Evolutionary conservation across 176 grass and related monocot genomes (phyloP), one percentile per base, ranked within the genome.

Genomic region (Phragmites australis): DNA sequence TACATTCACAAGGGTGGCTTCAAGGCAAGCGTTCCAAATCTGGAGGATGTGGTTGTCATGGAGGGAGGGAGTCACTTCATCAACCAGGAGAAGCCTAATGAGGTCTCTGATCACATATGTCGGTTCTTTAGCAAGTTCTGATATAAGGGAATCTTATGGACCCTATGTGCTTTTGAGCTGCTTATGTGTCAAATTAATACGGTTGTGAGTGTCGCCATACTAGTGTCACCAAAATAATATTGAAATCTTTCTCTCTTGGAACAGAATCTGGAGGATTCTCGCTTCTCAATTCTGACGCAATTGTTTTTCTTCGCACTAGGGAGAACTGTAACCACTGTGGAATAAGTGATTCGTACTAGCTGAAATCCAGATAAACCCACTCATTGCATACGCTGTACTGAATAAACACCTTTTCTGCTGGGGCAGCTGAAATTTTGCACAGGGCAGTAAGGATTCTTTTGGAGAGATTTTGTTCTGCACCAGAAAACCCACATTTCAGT

Each of bases 1-100:
- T 90, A 89, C 79, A 90, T 93, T 53, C 83, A 93, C 60, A 90
- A 93, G 51, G 93, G 93, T 41, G 85, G 85, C 17, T 87, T 97
- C 14, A 93, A 81, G 17, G 82, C 68, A 71, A 44, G 50, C 9
- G 90, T 97, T 50, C 93, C 88, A 0, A 88, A 90, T 86, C 88
- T 97, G 47, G 87, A 97, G 60, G 90, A 93, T 11, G 82, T 97
- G 10, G 76, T 97, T 39, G 23, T 93, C 21, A 82, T 97, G 90
- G 79, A 93, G 84, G 90, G 85, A 27, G 93, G 84, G 80, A 37
- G 85, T 4, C 93, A 93, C 53, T 97, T 97, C 75, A 81, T 93
- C 60, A 88, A 93, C 67, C 93, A 93, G 61, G 93, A 97, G 85
- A 97, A 83, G 70, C 80, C 90, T 48, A 16, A 84, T 50, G 93